Conservation (phyloP, 176 grass and related monocot genomes). For the Oryza punctata region DNA sequence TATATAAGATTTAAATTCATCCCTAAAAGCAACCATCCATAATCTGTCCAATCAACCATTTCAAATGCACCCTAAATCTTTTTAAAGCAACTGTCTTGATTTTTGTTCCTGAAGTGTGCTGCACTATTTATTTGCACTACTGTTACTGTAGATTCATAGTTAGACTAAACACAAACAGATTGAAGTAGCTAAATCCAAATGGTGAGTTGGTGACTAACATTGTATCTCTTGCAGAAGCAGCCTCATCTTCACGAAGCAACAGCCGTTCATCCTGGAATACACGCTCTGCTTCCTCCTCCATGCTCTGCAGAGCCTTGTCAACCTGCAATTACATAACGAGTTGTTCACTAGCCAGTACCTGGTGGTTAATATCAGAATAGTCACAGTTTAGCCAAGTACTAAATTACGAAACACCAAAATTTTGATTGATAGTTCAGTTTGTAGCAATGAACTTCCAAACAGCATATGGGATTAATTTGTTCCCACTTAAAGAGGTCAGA, state of each 20-base stretch:
- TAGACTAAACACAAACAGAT: constrained; percentile 6
- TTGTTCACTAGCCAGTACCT: constrained; percentile 10
- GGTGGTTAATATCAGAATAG: not conserved
- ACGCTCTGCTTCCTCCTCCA: constrained; percentile 93
- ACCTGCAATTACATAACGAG: constrained; percentile 57
- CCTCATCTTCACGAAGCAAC: constrained; percentile 89
- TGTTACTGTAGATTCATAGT: constrained; percentile 1
- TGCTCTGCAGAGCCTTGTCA: constrained; percentile 89
- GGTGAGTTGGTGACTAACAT: constrained; percentile 70
- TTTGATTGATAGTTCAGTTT: not conserved
- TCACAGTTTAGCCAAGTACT: not conserved
- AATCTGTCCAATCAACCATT: no score
- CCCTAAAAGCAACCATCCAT: no score
- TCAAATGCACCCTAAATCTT: not conserved
- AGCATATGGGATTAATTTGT: not conserved
- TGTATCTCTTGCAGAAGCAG: constrained; percentile 80
- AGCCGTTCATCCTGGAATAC: constrained; percentile 84
- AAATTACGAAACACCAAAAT: not conserved
- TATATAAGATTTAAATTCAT: no score
- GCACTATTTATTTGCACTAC: not conserved
- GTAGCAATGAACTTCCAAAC: not conserved
- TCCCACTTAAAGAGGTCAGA: not conserved
- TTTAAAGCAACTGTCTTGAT: not conserved
- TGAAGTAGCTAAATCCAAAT: constrained; percentile 19
- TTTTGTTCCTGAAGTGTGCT: not conserved